phyloP scores from a whole-genome alignment of 352 stramenopile genomes.

The Globisporangium alternatum region DNA sequence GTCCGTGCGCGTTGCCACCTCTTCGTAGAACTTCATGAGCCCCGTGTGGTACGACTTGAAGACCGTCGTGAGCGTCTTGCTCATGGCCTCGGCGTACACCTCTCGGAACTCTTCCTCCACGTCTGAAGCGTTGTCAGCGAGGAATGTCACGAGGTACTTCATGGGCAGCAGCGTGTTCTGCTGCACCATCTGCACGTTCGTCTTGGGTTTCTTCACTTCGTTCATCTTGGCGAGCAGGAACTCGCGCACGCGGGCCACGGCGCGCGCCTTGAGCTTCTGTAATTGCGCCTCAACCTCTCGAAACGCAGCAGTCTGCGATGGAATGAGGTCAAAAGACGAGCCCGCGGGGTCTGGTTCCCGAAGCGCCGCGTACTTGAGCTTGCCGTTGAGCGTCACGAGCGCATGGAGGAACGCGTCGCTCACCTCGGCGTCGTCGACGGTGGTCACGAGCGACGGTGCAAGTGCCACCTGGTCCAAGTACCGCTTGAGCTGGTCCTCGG shows the following conservation, averaged over 20 bases:
- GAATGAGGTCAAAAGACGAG: slow-evolving; percentile 86
- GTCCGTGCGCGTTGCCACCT: slow-evolving; percentile 91
- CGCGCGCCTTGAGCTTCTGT: slow-evolving; percentile 83
- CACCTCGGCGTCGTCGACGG: slow-evolving; percentile 93
- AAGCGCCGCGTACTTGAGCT: slow-evolving; percentile 88
- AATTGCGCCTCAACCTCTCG: slow-evolving; percentile 92
- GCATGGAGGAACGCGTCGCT: slow-evolving; percentile 93
- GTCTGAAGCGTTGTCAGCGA: slow-evolving; percentile 89
- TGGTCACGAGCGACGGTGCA: slow-evolving; percentile 90
- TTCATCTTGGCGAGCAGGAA: slow-evolving; percentile 94
- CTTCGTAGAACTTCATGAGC: slow-evolving; percentile 93
- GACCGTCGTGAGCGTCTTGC: slow-evolving; percentile 92
- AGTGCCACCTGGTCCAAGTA: slow-evolving; percentile 97
- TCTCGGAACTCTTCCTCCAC: slow-evolving; percentile 94
- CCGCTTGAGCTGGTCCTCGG: slow-evolving; percentile 90
- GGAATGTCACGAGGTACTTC: slow-evolving; percentile 95
- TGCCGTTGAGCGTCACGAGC: slow-evolving; percentile 92
- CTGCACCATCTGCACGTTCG: slow-evolving; percentile 98
- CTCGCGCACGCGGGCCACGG: slow-evolving; percentile 79
- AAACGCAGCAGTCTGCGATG: slow-evolving; percentile 87
- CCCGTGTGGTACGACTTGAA: slow-evolving; percentile 97
- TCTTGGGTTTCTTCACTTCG: slow-evolving; percentile 95
- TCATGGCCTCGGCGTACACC: slow-evolving; percentile 97
- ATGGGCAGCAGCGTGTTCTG: slow-evolving; percentile 96
- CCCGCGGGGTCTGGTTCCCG: slow-evolving; percentile 51